Percentiles rank a stretch among this genome's conserved stretches.
These are phyloP conservation scores for Colletotrichum chlorophyti DNA, from an alignment of 2,329 filamentous ascomycete genomes.

Conservation along the genomic window DNA sequence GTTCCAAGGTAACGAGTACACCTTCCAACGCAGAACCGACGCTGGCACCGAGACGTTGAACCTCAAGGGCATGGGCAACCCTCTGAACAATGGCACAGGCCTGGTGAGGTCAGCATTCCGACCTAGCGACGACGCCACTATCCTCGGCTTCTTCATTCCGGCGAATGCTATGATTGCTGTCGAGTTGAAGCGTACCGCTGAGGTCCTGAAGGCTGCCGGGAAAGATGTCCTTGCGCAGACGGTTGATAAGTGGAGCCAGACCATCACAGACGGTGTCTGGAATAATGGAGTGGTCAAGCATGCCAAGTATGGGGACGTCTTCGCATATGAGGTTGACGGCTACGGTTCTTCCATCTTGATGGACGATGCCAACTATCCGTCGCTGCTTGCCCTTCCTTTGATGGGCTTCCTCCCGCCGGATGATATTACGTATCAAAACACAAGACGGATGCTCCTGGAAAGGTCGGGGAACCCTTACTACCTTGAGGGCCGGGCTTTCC, in stretches of 20 bases:
- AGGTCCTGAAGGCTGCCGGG: slow-evolving; percentile 68
- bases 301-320: slow-evolving; percentile 77
- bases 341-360: slow-evolving; percentile 84
- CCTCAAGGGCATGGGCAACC: slow-evolving; percentile 86
- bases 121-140: slow-evolving; percentile 93
- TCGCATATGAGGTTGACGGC: slow-evolving; percentile 88
- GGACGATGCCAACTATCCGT: slow-evolving; percentile 90
- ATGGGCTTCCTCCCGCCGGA: slow-evolving; percentile 74
- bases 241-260: slow-evolving; percentile 64
- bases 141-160: slow-evolving; percentile 92
- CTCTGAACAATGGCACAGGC: slow-evolving; percentile 82
- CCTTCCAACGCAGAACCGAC: slow-evolving; percentile 82
- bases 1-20: slow-evolving; percentile 80
- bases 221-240: slow-evolving; percentile 60
- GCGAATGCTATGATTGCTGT: slow-evolving; percentile 96
- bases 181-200: slow-evolving; percentile 78
- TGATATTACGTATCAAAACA: slow-evolving; percentile 84
- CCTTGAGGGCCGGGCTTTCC: slow-evolving; percentile 76
- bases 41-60: slow-evolving; percentile 89
- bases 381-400: slow-evolving; percentile 77
- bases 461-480: slow-evolving; percentile 88
- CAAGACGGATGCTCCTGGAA: slow-evolving; percentile 76
- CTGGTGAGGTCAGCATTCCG: slow-evolving; percentile 91
- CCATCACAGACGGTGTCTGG: slow-evolving; percentile 79
- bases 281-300: slow-evolving; percentile 83